Conservation (phyloP, 148 eudicot genomes). For the Suaeda aralocaspica region DNA sequence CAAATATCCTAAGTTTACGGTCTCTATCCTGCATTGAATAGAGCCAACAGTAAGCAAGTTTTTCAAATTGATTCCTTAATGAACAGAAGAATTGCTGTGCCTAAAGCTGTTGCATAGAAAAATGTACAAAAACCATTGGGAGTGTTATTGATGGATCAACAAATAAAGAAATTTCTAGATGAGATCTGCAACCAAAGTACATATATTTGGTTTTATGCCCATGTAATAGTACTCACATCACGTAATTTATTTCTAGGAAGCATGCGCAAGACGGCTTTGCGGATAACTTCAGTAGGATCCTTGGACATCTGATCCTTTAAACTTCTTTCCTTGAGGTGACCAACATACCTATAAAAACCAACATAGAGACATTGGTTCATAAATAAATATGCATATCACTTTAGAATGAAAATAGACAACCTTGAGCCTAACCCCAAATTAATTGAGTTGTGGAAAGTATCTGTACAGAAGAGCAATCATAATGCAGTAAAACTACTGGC, state of each 20-base stretch:
- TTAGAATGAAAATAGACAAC: not conserved
- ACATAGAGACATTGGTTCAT: not conserved
- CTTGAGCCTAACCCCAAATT: no score
- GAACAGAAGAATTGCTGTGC: no score
- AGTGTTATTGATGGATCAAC: not conserved
- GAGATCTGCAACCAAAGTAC: not conserved
- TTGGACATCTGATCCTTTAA: conserved; percentile 90
- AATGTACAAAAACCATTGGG: not conserved
- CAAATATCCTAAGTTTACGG: conserved; percentile 81
- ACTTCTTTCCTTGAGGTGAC: conserved; percentile 87
- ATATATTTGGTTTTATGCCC: not conserved
- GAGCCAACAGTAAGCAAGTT: not conserved
- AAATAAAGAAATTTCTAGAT: not conserved
- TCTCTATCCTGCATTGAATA: conserved; percentile 66
- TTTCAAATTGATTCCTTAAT: no score
- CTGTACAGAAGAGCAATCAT: no score
- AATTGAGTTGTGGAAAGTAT: no score
- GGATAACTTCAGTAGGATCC: conserved; percentile 95
- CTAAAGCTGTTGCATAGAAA: no score
- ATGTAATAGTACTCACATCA: conserved; percentile 59
- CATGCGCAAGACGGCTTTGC: conserved; percentile 94
- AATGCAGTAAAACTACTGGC: no score
- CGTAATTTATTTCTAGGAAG: conserved; percentile 93
- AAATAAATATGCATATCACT: not conserved
- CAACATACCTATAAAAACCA: conserved; percentile 57